Percentiles rank a stretch among this genome's conserved stretches.
Evolutionary conservation across 768 basidiomycete species (phyloP).

Genomic region (Antrodiella citrinella): DNA sequence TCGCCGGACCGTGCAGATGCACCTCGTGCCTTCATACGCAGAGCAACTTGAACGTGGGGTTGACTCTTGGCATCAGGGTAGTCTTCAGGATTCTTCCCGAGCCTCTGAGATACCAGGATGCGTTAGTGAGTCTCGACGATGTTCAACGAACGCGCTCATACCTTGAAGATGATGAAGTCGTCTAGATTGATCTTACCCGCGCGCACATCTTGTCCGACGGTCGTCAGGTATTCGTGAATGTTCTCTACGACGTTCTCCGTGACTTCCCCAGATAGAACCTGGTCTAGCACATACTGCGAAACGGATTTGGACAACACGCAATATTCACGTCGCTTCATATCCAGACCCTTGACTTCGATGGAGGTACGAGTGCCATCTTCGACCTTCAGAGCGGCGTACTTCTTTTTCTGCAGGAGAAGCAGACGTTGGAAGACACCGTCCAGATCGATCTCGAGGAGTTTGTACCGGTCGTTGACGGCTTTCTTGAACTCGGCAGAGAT

Average conservation of each 20-base stretch:
- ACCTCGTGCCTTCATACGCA: conserved; percentile 82
- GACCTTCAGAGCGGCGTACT: conserved; percentile 95
- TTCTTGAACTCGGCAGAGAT: conserved; percentile 93
- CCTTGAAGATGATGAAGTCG: conserved; percentile 93
- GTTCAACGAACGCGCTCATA: conserved; percentile 22
- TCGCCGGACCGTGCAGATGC: conserved; percentile 78
- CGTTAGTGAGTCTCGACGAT: neutral
- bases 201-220: conserved; percentile 71
- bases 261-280: conserved; percentile 84
- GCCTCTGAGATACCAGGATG: conserved; percentile 43
- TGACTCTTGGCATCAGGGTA: conserved; percentile 94
- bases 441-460: conserved; percentile 92
- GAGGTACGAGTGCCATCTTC: conserved; percentile 72
- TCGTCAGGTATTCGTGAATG: conserved; percentile 85
- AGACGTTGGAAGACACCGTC: conserved; percentile 92
- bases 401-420: conserved; percentile 94
- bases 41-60: conserved; percentile 94
- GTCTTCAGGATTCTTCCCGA: conserved; percentile 95
- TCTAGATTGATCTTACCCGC: conserved; percentile 76
- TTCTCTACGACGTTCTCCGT: conserved; percentile 85
- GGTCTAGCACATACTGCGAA: conserved; percentile 85
- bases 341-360: conserved; percentile 91
- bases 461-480: conserved; percentile 92
- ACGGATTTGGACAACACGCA: conserved; percentile 86
- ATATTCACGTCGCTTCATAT: conserved; percentile 99